phyloP scores from a whole-genome alignment of 805 yeast species.

The Barnettozyma vustinii region DNA sequence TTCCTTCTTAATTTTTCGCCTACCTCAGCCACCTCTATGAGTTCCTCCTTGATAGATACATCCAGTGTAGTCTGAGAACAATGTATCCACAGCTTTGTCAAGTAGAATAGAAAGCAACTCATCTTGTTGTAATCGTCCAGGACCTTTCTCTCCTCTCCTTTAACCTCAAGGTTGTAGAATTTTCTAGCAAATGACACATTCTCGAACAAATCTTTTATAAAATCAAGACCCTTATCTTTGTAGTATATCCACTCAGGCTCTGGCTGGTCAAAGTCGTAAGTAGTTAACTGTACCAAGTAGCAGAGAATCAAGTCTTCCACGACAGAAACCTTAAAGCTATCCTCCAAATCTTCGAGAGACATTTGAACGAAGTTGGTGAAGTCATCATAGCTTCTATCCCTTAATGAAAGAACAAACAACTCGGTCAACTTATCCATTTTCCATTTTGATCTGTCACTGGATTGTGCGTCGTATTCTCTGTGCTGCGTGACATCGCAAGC shows the following conservation, averaged over 20 bases:
- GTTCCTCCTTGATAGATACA: neutral
- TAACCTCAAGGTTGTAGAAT: conserved; percentile 5
- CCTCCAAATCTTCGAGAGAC: conserved; percentile 8
- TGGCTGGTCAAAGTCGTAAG: conserved; percentile 8
- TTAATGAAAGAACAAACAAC: neutral
- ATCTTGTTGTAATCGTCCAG: conserved; percentile 13
- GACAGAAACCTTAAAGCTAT: conserved; percentile 1
- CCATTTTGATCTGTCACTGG: neutral
- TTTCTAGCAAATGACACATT: conserved; percentile 10
- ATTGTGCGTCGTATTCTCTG: neutral
- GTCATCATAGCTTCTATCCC: conserved; percentile 14
- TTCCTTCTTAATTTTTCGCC: conserved; percentile 11
- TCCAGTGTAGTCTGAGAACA: conserved; percentile 3
- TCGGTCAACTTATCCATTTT: neutral
- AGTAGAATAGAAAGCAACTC: conserved; percentile 7
- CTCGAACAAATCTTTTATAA: conserved; percentile 11
- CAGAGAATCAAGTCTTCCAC: conserved; percentile 5
- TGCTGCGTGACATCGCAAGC: conserved; percentile 1
- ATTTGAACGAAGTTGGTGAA: conserved; percentile 13
- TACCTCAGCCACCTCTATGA: conserved; percentile 7
- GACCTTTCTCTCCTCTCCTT: conserved; percentile 4
- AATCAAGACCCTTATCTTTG: neutral
- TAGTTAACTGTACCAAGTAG: conserved; percentile 16
- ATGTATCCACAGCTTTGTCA: conserved; percentile 16
- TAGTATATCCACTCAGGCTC: conserved; percentile 10